A percentile compares a stretch with the other conserved stretches of the same genome.
Conservation (phyloP, 2,329 filamentous ascomycete genomes). For the Emergomyces pasteurianus region DNA sequence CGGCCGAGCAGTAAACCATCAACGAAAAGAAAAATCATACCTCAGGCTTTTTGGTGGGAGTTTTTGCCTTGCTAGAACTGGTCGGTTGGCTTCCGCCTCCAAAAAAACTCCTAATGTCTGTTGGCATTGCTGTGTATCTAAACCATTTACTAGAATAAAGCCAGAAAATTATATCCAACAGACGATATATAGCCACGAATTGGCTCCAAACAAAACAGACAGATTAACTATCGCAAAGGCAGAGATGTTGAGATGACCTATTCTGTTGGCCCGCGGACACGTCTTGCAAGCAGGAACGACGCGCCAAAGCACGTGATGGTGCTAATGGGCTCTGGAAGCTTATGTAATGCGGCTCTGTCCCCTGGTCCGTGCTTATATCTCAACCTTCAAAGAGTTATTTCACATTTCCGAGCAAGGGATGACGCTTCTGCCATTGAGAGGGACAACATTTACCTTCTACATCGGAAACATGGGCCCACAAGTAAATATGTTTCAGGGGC, state of each 20-base stretch:
- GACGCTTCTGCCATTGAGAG: slow-evolving; percentile 4
- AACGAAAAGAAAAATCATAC: slow-evolving; percentile 17
- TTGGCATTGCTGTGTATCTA: slow-evolving; percentile 50
- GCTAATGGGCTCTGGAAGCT: neutral
- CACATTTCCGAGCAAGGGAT: neutral
- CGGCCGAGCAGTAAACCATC: slow-evolving; percentile 1
- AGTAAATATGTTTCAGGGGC: slow-evolving; percentile 24
- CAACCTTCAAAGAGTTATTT: neutral
- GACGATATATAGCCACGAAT: neutral
- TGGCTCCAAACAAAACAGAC: neutral
- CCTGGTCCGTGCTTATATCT: neutral
- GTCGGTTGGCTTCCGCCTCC: slow-evolving; percentile 47
- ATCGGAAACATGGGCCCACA: slow-evolving; percentile 22
- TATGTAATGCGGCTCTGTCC: neutral
- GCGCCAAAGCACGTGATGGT: slow-evolving; percentile 8
- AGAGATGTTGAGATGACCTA: neutral
- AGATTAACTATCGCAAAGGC: neutral
- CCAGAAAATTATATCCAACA: neutral
- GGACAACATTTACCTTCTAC: neutral
- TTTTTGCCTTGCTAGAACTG: slow-evolving; percentile 32
- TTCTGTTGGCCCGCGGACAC: neutral
- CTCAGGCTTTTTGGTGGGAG: slow-evolving; percentile 31
- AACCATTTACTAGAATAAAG: neutral
- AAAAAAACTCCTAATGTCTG: slow-evolving; percentile 87
- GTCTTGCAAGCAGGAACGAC: neutral